Conservation (phyloP, 257 asterid species). For the Nicotiana tabacum region DNA sequence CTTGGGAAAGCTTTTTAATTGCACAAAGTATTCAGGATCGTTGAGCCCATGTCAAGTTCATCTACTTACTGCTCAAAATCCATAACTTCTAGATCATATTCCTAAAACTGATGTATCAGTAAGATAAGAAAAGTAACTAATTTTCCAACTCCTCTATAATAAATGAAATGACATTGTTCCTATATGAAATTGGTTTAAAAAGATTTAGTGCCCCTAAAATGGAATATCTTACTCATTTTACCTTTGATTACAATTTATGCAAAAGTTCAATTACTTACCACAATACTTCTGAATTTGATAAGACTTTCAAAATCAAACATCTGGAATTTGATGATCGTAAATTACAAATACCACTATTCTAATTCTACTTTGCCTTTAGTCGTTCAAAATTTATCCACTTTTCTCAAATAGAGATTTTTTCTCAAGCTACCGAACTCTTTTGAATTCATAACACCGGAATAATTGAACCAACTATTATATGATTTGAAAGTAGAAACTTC, state of each 20-base stretch:
- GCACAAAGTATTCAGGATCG: background rate
- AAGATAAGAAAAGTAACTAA: background rate
- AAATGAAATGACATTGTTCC: background rate
- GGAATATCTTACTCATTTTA: background rate
- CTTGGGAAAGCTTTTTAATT: background rate
- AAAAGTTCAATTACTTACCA: background rate
- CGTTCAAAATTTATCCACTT: background rate
- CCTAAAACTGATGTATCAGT: background rate
- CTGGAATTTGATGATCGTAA: background rate
- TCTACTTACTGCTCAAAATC: background rate
- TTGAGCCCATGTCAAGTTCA: background rate
- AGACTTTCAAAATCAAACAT: background rate
- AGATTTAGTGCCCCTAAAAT: background rate
- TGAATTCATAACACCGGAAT: background rate
- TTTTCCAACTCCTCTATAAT: background rate
- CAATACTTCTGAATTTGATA: background rate
- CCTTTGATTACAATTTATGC: background rate
- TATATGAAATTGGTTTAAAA: background rate
- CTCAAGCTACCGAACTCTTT: background rate
- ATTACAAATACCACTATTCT: background rate
- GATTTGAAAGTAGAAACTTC: background rate
- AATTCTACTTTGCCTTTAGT: background rate
- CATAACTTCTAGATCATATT: background rate
- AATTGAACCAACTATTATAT: background rate
- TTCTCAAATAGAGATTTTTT: background rate